Evolutionary conservation across 1,284 basidiomycete genomes (phyloP), one percentile per base, ranked within the genome.

Genomic region (Melampsora occidentalis): DNA sequence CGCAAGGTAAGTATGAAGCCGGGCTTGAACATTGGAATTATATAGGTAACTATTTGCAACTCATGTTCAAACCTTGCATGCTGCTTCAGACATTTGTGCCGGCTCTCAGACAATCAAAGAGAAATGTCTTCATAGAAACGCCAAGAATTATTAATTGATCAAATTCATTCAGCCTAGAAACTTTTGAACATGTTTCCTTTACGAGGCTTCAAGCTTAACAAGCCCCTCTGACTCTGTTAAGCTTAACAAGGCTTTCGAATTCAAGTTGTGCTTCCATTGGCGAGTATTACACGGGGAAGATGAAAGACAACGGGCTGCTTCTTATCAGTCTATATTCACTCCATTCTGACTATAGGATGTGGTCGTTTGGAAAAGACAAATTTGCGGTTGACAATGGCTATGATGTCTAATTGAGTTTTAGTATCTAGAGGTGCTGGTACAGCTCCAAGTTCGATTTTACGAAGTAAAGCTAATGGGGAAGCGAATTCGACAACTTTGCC

Each of bases 1-100:
- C 73, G 73, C 73, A 76, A 76, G 73, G 73, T 76, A 76, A 76
- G 73, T 76, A 76, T 76, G 73, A 76, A 42, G 35, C 10, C 1
- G 18, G 16, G 9, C 12, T 2, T 0, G 12, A 6, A 2, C 22
- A 20, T 28, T 20, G 20, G 6, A 28, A 14, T 35, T 63, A 64
- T 69, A 64, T 69, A 63, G 33, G 5, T 18, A 22, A 12, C 14
- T 57, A 10, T 57, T n/a, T 14, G 9, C 22, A 9, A 14, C 42
- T 28, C 53, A 28, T 9, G 53, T 57, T 57, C 53, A 57, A 57
- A 57, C 53, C 53, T 22, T 20, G 53, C 10, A 14, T 46, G 42
- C 42, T 46, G 42, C 42, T 12, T 46, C 42, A 46, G 10, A 14
- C 42, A 46, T 46, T 12, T 10, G 10, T 1, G 42, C 10, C 2